Evolutionary conservation across 495 filamentous ascomycete genomes (phyloP).

Genomic region (Neurospora sp.): DNA sequence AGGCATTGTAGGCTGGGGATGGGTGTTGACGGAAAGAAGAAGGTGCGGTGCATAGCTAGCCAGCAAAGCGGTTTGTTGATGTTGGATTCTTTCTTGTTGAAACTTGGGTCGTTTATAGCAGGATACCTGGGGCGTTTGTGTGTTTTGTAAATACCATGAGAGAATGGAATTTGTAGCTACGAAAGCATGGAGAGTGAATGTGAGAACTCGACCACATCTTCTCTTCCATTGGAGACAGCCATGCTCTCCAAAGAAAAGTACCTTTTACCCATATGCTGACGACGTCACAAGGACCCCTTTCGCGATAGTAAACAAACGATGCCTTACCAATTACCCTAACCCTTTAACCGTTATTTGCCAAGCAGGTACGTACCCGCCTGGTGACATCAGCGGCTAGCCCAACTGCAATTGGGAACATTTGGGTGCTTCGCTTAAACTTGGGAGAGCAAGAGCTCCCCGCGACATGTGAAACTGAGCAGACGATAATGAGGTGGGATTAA

Average conservation of each 20-base stretch:
- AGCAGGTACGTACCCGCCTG: background rate
- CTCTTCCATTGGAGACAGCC: background rate
- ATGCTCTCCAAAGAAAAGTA: background rate
- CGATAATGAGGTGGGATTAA: background rate
- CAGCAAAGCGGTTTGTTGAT: background rate
- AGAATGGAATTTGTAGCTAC: background rate
- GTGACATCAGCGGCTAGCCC: background rate
- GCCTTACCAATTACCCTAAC: background rate
- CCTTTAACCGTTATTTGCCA: background rate
- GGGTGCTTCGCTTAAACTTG: background rate
- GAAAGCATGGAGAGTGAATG: background rate
- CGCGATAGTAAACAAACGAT: background rate
- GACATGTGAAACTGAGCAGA: background rate
- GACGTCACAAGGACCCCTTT: background rate
- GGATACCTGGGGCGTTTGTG: constrained; percentile 1
- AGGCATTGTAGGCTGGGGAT: constrained; percentile 43
- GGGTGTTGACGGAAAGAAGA: background rate
- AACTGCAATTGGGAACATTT: background rate
- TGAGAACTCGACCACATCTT: background rate
- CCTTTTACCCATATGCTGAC: background rate
- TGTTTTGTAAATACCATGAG: constrained; percentile 4
- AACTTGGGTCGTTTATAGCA: background rate
- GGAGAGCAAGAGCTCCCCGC: background rate
- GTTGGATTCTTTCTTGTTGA: background rate
- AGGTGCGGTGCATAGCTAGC: background rate